Evolutionary conservation across 2,329 filamentous ascomycete species (phyloP).

Genomic region (Endocalyx cinctus): DNA sequence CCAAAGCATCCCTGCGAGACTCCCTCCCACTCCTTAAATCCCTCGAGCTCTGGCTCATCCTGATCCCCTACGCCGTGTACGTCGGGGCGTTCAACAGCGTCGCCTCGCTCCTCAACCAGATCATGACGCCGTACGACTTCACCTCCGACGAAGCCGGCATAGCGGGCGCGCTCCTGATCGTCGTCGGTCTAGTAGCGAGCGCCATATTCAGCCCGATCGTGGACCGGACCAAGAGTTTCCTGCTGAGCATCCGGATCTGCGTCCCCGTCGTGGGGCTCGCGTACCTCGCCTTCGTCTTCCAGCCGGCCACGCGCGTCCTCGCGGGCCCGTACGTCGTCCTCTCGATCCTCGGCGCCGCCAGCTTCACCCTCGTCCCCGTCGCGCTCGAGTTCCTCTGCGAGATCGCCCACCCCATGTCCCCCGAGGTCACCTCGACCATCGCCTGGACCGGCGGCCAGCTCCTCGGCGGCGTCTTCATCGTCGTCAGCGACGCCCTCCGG

Average conservation of each 20-base stretch:
- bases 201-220: slow-evolving; percentile 77
- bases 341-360: slow-evolving; percentile 71
- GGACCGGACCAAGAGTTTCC: slow-evolving; percentile 77
- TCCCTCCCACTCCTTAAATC: slow-evolving; percentile 55
- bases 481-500: slow-evolving; percentile 73
- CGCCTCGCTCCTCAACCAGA: slow-evolving; percentile 84
- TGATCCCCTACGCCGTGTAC: slow-evolving; percentile 77
- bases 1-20: slow-evolving; percentile 47
- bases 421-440: slow-evolving; percentile 77
- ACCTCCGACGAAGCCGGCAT: slow-evolving; percentile 81
- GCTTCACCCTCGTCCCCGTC: slow-evolving; percentile 77
- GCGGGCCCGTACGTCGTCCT: slow-evolving; percentile 71
- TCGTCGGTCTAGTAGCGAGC: slow-evolving; percentile 75
- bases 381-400: slow-evolving; percentile 84
- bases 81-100: slow-evolving; percentile 92
- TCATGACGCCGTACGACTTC: slow-evolving; percentile 82
- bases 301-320: slow-evolving; percentile 53
- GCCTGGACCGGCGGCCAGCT: slow-evolving; percentile 87
- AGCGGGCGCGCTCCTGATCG: slow-evolving; percentile 81
- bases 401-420: slow-evolving; percentile 78
- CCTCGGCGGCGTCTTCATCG: slow-evolving; percentile 77
- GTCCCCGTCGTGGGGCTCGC: slow-evolving; percentile 68
- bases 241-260: slow-evolving; percentile 66
- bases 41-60: slow-evolving; percentile 73
- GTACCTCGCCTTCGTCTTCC: slow-evolving; percentile 80